Base-by-base conservation (phyloP, 345 rosid genomes). In the Orychophragmus violaceus region DNA sequence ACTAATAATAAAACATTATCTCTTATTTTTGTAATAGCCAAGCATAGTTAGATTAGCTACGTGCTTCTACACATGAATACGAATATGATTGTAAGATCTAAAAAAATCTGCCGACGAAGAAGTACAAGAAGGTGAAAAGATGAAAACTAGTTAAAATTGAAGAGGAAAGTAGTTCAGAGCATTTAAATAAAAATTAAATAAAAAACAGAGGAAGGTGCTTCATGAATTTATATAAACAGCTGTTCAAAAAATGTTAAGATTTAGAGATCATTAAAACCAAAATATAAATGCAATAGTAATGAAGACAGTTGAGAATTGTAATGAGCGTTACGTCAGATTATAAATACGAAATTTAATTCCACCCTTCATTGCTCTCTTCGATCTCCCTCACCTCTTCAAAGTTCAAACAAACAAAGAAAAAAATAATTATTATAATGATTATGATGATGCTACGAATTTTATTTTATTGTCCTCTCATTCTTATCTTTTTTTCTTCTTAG, bases 211-310 rank as follows among this genome's bases (percentile, higher is more conserved):
- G 78, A 61, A 77, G 58, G 58, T 74, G 68, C 51, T 60, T 59
- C 3, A 55, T n/a, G n/a, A n/a, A 52, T 52, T 66, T 66, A 32
- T 66, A 8, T 39, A 19, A 27, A 72, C 76, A 72, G 76, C 76
- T 72, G 76, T 72, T 39, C 61, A 59, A 73, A 59, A 73, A 65
- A 59, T 65, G 67, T 73, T 72, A 64, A 70, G 90, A 82, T 84
- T 81, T 85, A 80, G 84, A 74, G 78, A 75, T 76, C 86, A 85
- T 85, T 93, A 86, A 84, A 82, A 90, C 75, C 89, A 80, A 73
- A 73, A 73, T 77, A 83, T 90, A 83, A 90, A 94, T 94, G 99
- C 96, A 75, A 77, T 68, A 85, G 96, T 94, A 87, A 90, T 82
- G 81, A 95, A 81, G 88, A 79, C 96, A 67, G 87, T 94, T 88